phyloP scores from a whole-genome alignment of 345 rosid genomes.

The Capsella bursapastoris region DNA sequence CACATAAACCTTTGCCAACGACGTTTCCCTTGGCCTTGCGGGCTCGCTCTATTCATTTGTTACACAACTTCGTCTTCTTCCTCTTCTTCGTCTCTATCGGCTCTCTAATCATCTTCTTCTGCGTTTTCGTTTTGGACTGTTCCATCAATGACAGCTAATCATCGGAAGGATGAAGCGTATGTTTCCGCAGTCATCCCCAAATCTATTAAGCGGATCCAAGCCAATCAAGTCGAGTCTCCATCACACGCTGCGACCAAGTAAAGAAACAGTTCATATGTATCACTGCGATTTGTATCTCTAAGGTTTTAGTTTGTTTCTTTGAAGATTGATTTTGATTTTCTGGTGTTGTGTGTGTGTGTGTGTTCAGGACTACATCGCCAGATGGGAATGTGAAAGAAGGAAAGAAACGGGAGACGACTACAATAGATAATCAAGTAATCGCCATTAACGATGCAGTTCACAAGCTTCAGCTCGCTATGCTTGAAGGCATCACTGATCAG shows the following conservation, averaged over 20 bases:
- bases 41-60: conserved; percentile 48
- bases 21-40: conserved; percentile 40
- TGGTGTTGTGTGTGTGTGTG: neutral
- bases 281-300: neutral
- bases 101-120: conserved; percentile 17
- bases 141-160: conserved; percentile 56
- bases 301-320: neutral
- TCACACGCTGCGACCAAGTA: conserved; percentile 81
- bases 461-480: conserved; percentile 66
- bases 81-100: conserved; percentile 27
- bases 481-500: conserved; percentile 61
- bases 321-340: neutral
- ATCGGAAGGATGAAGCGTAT: conserved; percentile 64
- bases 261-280: neutral
- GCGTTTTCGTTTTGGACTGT: conserved; percentile 39
- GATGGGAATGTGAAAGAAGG: conserved; percentile 88
- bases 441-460: conserved; percentile 37
- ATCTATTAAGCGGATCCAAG: conserved; percentile 68
- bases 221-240: conserved; percentile 62
- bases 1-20: conserved; percentile 38
- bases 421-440: conserved; percentile 41
- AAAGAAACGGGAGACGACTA: conserved; percentile 72
- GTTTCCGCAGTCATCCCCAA: conserved; percentile 62
- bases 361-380: conserved; percentile 61
- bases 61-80: neutral